Base-by-base conservation (phyloP, 2,329 filamentous ascomycete species). In the Blastomyces silverae region DNA sequence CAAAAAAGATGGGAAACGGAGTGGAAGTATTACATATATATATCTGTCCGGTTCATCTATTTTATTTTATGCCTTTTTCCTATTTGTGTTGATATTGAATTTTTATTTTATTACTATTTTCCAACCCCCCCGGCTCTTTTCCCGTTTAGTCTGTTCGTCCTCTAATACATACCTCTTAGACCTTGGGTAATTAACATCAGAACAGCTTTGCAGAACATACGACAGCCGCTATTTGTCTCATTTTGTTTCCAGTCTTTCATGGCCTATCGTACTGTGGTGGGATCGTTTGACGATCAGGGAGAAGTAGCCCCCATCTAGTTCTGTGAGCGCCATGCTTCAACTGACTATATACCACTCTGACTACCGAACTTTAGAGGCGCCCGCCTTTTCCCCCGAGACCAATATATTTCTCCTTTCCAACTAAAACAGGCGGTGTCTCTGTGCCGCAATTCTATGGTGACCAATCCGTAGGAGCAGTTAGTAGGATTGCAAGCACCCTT, bases 61-160 rank as follows among this genome's bases (percentile, higher is more conserved):
- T 61, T 61, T 34, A 13, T 61, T 37, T 61, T 61, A 20, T 25
- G 42, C 53, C 8, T 11, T 53, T 31, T 60, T 48, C 11, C 10
- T 31, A 15, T 61, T 50, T 10, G 25, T 31, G 8, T 61, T 50
- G 10, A 28, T 61, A 31, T 61, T 48, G 13, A n/a, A 44, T 7
- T 50, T 61, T 48, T 28, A 42, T 7, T 50, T 15, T 61, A 6
- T 6, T 48, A 20, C 25, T 20, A 17, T 50, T n/a, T 50, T n/a
- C 20, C 28, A 8, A 1, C 11, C 44, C 0, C 44, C 0, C 44
- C 15, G 7, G 15, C 11, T 61, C 34, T 7, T 48, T 56, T 20
- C 31, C 31, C 3, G 7, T 52, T 52, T 13, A 22, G 0, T 52
- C 15, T 22, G 22, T 22, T n/a, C 20, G n/a, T 13, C 15, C 10